Percentiles rank a stretch among this genome's conserved stretches.
Evolutionary conservation across 257 asterid genomes (phyloP).

Genomic region (Osmanthus fragrans): DNA sequence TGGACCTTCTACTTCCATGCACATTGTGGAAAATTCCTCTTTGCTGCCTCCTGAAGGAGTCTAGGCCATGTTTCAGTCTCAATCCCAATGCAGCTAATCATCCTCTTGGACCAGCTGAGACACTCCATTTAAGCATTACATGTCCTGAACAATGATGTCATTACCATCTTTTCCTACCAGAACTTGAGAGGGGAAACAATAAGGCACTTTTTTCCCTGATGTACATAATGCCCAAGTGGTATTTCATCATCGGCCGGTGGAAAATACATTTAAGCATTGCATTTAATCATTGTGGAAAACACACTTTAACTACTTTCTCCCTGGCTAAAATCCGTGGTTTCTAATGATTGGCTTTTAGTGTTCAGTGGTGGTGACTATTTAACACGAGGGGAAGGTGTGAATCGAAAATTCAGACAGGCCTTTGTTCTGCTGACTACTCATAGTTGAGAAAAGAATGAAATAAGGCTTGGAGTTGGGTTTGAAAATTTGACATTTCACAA

Average conservation of each 20-base stretch:
- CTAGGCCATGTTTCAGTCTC: neutral
- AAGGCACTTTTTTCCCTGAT: neutral
- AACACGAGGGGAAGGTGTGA: neutral
- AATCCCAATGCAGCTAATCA: no score
- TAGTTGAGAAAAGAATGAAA: neutral
- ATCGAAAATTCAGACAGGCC: neutral
- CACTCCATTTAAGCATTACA: neutral
- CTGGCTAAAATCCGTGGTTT: no score
- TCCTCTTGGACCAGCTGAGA: neutral
- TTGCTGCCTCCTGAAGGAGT: neutral
- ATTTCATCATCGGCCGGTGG: no score
- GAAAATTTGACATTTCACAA: neutral
- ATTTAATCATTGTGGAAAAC: no score
- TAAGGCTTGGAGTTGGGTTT: neutral
- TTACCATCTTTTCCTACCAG: neutral
- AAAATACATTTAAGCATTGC: no score
- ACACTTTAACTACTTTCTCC: no score
- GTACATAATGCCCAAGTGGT: no score
- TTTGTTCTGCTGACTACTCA: neutral
- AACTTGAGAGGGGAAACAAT: neutral
- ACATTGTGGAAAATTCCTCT: neutral
- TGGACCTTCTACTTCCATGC: neutral
- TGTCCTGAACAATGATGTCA: neutral
- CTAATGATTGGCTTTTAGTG: neutral
- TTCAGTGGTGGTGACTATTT: neutral